These are phyloP conservation scores for Colletotrichum horii DNA, from an alignment of 2,329 filamentous ascomycete genomes.

Conservation along the genomic window DNA sequence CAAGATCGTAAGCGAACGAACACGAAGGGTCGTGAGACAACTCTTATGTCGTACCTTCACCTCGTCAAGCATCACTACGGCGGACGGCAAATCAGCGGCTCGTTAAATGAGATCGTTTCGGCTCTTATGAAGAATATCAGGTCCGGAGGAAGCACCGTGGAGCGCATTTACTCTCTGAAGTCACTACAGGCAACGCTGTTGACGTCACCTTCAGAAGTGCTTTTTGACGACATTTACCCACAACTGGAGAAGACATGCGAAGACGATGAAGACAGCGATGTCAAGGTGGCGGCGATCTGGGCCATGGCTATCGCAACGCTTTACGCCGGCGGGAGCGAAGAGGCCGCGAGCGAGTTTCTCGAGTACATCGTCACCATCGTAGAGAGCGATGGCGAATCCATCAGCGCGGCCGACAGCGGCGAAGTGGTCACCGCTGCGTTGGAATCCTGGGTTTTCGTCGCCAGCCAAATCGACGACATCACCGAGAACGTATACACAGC, in stretches of 20 bases:
- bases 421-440: constrained; percentile 76
- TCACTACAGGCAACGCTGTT: constrained; percentile 75
- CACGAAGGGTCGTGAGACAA: constrained; percentile 70
- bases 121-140: constrained; percentile 75
- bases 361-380: constrained; percentile 79
- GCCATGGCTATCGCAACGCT: constrained; percentile 74
- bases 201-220: constrained; percentile 66
- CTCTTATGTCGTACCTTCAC: constrained; percentile 65
- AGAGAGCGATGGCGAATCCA: constrained; percentile 76
- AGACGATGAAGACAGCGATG: constrained; percentile 66
- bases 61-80: constrained; percentile 73
- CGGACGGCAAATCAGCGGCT: constrained; percentile 63
- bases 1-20: constrained; percentile 79
- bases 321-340: constrained; percentile 75
- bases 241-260: constrained; percentile 67
- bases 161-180: constrained; percentile 73
- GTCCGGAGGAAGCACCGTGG: constrained; percentile 69
- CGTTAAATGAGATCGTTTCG: constrained; percentile 65
- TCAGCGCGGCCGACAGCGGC: constrained; percentile 74
- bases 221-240: constrained; percentile 67
- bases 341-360: constrained; percentile 74
- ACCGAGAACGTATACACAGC: constrained; percentile 73
- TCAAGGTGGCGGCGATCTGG: constrained; percentile 76
- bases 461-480: constrained; percentile 77
- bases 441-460: constrained; percentile 80